Conservation (phyloP, 768 basidiomycete species). For the Pilatotrama ljubarskyi region DNA sequence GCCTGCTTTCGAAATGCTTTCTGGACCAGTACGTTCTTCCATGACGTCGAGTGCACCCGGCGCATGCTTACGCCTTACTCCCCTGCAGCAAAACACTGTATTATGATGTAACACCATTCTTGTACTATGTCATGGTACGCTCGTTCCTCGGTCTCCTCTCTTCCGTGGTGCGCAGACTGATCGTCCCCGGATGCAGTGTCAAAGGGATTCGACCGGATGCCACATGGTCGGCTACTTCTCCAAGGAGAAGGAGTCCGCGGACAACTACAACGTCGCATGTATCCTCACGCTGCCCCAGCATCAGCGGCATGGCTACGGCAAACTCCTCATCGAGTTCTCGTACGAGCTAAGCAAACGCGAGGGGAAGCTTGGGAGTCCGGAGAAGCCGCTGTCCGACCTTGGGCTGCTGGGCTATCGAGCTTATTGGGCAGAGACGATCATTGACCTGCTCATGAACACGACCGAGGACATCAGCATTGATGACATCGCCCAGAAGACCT, state of each 20-base stretch:
- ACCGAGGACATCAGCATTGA: conserved; percentile 85
- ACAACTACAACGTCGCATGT: conserved; percentile 98
- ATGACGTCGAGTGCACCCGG: neutral
- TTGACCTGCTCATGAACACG: conserved; percentile 78
- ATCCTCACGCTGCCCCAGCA: conserved; percentile 98
- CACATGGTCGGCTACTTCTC: conserved; percentile 98
- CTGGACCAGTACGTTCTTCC: conserved; percentile 82
- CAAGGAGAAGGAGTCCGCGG: conserved; percentile 97
- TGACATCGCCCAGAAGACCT: conserved; percentile 93
- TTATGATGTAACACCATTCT: conserved; percentile 99
- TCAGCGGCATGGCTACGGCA: conserved; percentile 94
- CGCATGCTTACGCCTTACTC: conserved; percentile 22
- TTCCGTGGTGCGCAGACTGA: neutral
- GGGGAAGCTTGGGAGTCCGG: conserved; percentile 92
- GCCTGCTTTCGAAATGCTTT: conserved; percentile 96
- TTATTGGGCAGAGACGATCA: conserved; percentile 97
- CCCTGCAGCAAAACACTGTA: conserved; percentile 87
- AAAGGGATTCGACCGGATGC: conserved; percentile 86
- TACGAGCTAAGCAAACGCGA: conserved; percentile 98
- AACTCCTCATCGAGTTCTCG: conserved; percentile 95
- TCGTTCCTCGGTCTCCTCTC: neutral
- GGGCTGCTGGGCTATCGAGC: conserved; percentile 91
- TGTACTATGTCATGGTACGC: conserved; percentile 98
- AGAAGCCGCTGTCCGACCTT: conserved; percentile 95
- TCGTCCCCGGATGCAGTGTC: conserved; percentile 48